Evolutionary conservation across 169 alveolate species (phyloP).

Genomic region (Plasmodium ovale): DNA sequence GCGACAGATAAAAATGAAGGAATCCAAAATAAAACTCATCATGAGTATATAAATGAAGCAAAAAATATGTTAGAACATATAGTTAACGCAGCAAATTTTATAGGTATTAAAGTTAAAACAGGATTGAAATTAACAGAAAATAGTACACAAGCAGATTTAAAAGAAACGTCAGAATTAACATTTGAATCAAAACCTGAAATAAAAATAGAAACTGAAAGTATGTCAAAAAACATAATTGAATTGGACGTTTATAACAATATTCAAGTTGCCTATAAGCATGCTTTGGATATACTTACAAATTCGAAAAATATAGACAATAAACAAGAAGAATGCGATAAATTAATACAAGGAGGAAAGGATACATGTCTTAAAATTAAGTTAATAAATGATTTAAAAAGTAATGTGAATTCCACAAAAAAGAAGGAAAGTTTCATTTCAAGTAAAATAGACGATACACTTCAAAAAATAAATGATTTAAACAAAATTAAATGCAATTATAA

Average conservation of each 20-base stretch:
- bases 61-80: background rate
- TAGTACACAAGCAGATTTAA: background rate
- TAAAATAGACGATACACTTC: background rate
- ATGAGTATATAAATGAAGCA: background rate
- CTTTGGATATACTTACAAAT: background rate
- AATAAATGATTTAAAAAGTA: conserved; percentile 1
- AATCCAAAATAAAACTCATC: background rate
- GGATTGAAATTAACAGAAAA: background rate
- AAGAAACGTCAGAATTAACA: background rate
- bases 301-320: background rate
- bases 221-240: background rate
- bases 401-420: background rate
- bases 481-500: background rate
- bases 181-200: background rate
- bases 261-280: background rate
- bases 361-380: background rate
- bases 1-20: background rate
- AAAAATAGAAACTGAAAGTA: background rate
- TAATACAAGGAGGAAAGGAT: background rate
- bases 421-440: background rate
- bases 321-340: background rate
- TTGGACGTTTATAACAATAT: conserved; percentile 8
- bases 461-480: background rate
- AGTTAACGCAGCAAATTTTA: background rate
- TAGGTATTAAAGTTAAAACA: background rate